phyloP scores from a whole-genome alignment of 345 rosid genomes.

The Brassica incana region DNA sequence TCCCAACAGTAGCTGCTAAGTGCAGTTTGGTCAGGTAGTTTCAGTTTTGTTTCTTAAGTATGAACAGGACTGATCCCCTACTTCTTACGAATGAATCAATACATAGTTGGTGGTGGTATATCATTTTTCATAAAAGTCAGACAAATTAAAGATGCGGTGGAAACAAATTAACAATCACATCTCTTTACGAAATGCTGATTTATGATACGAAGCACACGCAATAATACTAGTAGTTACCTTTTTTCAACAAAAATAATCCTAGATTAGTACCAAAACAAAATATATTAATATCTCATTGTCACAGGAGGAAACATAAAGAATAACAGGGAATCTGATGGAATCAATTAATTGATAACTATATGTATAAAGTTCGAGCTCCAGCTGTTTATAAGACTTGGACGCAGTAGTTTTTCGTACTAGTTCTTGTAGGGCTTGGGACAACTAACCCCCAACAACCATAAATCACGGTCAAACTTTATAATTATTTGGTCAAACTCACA shows the following conservation, averaged over 20 bases:
- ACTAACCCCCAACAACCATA: constrained; percentile 29
- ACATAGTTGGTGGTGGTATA: background rate
- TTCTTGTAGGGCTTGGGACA: constrained; percentile 16
- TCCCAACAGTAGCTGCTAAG: background rate
- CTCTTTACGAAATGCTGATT: background rate
- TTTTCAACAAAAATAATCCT: constrained; percentile 8
- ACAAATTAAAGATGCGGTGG: background rate
- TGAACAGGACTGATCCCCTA: background rate
- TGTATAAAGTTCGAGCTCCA: constrained; percentile 23
- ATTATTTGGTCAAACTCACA: constrained; percentile 39
- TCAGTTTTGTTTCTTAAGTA: background rate
- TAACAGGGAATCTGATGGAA: constrained; percentile 25
- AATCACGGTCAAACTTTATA: constrained; percentile 32
- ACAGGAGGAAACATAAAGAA: constrained; percentile 35
- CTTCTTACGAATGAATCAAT: background rate
- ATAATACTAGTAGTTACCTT: background rate
- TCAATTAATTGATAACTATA: background rate
- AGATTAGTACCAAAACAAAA: background rate
- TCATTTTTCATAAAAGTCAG: background rate
- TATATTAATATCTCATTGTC: background rate
- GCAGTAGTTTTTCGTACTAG: constrained; percentile 16
- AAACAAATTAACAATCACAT: background rate
- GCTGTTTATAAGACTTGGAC: constrained; percentile 26
- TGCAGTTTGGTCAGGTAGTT: background rate
- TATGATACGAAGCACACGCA: background rate